phyloP scores from a whole-genome alignment of 305 asterid species.

The Fraxinus platypoda region DNA sequence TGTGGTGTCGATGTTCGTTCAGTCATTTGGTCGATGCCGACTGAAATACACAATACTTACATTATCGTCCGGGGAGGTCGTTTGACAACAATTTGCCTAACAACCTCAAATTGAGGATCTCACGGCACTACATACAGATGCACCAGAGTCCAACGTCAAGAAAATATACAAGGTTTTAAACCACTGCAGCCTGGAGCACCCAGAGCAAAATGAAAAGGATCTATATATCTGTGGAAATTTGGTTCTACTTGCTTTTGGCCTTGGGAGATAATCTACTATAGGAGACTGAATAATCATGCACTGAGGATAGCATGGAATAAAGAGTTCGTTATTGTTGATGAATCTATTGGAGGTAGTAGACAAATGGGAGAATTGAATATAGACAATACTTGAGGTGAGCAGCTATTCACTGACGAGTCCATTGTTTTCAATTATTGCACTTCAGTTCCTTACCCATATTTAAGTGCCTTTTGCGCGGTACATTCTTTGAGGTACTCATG shows the following conservation, averaged over 20 bases:
- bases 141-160: constrained; percentile 22
- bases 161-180: constrained; percentile 43
- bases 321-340: constrained; percentile 55
- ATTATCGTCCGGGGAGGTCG: no score
- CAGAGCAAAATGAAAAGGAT: constrained; percentile 34
- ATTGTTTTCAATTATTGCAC: background rate
- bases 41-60: no score
- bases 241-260: constrained; percentile 68
- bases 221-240: constrained; percentile 45
- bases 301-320: constrained; percentile 50
- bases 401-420: background rate
- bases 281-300: constrained; percentile 53
- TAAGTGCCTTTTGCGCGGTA: background rate
- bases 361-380: constrained; percentile 46
- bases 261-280: constrained; percentile 58
- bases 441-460: background rate
- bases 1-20: no score
- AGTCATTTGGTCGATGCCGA: no score
- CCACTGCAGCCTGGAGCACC: constrained; percentile 42
- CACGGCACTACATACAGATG: constrained; percentile 8
- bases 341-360: constrained; percentile 54
- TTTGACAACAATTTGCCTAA: no score
- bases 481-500: background rate
- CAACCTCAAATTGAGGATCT: constrained; percentile 21
- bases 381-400: constrained; percentile 26